A percentile compares a stretch with the other conserved stretches of the same genome.
These are phyloP conservation scores for Pneumocystis carinii DNA, from an alignment of 1,139 yeast genomes.

Conservation along the genomic window DNA sequence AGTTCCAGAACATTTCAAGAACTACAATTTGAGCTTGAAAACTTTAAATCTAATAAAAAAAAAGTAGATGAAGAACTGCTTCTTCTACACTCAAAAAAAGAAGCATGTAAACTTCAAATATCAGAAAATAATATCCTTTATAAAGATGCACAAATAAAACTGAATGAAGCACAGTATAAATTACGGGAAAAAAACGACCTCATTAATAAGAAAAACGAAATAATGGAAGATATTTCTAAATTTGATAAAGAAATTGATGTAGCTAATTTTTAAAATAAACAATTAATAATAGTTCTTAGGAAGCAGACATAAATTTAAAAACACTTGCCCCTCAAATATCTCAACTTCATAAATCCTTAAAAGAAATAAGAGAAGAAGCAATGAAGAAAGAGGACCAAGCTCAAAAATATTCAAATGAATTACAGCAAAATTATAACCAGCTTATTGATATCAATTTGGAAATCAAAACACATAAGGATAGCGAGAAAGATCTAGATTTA, in stretches of 20 bases:
- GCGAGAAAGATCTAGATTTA: background rate
- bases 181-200: slow-evolving; percentile 29
- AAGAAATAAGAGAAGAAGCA: slow-evolving; percentile 13
- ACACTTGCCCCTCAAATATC: background rate
- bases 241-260: slow-evolving; percentile 3
- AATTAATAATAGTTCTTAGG: slow-evolving; percentile 1
- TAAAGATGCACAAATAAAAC: slow-evolving; percentile 41
- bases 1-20: slow-evolving; percentile 32
- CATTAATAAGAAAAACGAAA: slow-evolving; percentile 19
- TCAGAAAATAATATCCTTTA: slow-evolving; percentile 38
- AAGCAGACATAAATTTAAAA: slow-evolving; percentile 5
- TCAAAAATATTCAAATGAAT: background rate
- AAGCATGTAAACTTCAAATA: slow-evolving; percentile 34
- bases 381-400: slow-evolving; percentile 2
- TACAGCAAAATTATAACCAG: background rate
- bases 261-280: slow-evolving; percentile 13
- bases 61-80: slow-evolving; percentile 32
- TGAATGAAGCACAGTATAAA: slow-evolving; percentile 33
- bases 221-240: slow-evolving; percentile 6
- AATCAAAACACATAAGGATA: slow-evolving; percentile 11
- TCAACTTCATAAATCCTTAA: slow-evolving; percentile 8
- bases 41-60: slow-evolving; percentile 32
- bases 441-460: slow-evolving; percentile 1
- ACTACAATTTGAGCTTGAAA: slow-evolving; percentile 37
- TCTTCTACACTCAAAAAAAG: slow-evolving; percentile 36